A percentile compares a stretch with the other conserved stretches of the same genome.
Conservation (phyloP, 2,329 filamentous ascomycete species). For the Aureobasidium melanogenum region DNA sequence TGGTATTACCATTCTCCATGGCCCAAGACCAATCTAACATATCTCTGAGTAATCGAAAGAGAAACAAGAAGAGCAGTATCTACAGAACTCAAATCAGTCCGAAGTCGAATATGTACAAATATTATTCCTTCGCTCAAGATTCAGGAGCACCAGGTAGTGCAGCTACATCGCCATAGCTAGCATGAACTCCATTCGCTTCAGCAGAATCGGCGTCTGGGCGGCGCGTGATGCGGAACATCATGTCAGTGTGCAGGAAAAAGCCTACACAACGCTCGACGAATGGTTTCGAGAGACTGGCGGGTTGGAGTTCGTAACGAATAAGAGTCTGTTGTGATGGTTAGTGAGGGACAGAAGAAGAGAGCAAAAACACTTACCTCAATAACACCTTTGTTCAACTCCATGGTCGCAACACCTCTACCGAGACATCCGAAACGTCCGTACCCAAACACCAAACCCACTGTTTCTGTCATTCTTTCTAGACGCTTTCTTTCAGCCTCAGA, state of each 20-base stretch:
- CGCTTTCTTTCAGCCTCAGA: constrained; percentile 22
- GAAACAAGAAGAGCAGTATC: background rate
- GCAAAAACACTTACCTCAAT: constrained; percentile 24
- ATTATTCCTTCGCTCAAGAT: background rate
- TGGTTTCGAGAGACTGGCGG: constrained; percentile 28
- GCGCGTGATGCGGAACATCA: constrained; percentile 29
- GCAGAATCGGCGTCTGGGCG: constrained; percentile 16
- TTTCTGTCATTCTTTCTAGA: constrained; percentile 27
- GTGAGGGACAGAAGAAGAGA: background rate
- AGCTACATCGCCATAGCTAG: constrained; percentile 15
- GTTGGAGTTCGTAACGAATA: constrained; percentile 29
- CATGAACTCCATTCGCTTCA: background rate
- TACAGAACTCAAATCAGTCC: background rate
- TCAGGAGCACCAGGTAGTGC: constrained; percentile 21
- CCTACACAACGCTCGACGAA: constrained; percentile 30
- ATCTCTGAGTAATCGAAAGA: background rate
- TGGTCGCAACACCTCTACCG: constrained; percentile 28
- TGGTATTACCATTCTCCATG: background rate
- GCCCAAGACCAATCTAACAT: background rate
- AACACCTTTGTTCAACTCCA: constrained; percentile 32
- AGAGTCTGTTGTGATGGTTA: constrained; percentile 20
- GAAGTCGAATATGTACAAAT: background rate
- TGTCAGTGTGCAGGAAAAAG: constrained; percentile 29
- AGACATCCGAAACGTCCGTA: constrained; percentile 30
- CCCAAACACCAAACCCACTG: constrained; percentile 28